Percentiles rank a stretch among this genome's conserved stretches.
phyloP scores from a whole-genome alignment of 2,329 filamentous ascomycete species.

The Paracamarosporium sp. region DNA sequence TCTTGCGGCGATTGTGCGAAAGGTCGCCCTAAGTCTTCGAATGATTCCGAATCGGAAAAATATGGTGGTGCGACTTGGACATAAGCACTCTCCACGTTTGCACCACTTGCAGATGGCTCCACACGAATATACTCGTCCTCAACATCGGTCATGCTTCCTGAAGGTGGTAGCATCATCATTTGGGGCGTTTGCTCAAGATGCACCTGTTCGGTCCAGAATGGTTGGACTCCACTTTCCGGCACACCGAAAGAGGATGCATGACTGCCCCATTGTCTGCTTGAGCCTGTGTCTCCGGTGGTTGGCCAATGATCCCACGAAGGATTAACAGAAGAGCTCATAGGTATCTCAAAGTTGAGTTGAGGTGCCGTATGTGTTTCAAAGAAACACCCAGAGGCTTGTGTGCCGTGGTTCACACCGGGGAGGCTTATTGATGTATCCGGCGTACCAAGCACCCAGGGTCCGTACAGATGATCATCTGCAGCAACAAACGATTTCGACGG shows the following conservation, averaged over 20 bases:
- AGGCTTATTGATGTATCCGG: constrained; percentile 6
- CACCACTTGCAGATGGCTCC: constrained; percentile 2
- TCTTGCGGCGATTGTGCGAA: constrained; percentile 30
- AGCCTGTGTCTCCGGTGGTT: constrained; percentile 6
- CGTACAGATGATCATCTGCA: constrained; percentile 10
- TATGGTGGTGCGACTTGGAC: constrained; percentile 15
- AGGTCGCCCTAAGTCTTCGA: constrained; percentile 18
- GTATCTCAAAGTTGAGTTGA: constrained; percentile 7
- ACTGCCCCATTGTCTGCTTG: constrained; percentile 11
- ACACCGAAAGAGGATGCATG: constrained; percentile 7
- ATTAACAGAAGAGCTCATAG: constrained; percentile 1
- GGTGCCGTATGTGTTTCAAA: constrained; percentile 10
- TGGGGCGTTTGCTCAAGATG: constrained; percentile 6
- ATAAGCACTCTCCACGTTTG: constrained; percentile 15
- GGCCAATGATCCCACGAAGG: constrained; percentile 12
- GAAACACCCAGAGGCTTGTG: constrained; percentile 2
- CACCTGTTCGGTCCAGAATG: constrained; percentile 14
- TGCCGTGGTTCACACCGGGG: constrained; percentile 1
- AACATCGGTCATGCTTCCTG: constrained; percentile 21
- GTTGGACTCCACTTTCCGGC: constrained; percentile 10
- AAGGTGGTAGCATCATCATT: constrained; percentile 24
- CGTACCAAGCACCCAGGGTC: constrained; percentile 16
- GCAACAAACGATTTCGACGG: constrained; percentile 11
- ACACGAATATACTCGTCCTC: constrained; percentile 24
- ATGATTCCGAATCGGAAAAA: constrained; percentile 16